phyloP scores from a whole-genome alignment of 495 filamentous ascomycete genomes.

The Glonium stellatum region DNA sequence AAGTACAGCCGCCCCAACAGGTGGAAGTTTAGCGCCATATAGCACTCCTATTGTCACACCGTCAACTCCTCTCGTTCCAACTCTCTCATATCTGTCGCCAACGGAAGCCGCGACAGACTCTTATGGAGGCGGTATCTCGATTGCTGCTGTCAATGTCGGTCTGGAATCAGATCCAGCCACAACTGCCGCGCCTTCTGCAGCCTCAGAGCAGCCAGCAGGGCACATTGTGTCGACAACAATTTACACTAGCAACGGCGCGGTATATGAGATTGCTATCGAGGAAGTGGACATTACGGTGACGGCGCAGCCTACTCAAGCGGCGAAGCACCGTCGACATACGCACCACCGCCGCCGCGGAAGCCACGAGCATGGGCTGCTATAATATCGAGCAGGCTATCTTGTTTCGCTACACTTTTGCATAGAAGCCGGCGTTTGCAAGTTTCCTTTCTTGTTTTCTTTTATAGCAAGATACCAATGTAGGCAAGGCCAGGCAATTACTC shows the following conservation, averaged over 20 bases:
- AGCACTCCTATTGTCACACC: background rate
- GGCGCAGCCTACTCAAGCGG: conserved; percentile 8
- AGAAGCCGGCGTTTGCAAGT: background rate
- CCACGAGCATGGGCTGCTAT: background rate
- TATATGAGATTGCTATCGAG: conserved; percentile 35
- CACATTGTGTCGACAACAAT: conserved; percentile 23
- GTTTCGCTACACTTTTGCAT: background rate
- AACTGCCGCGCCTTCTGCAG: conserved; percentile 7
- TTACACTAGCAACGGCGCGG: conserved; percentile 32
- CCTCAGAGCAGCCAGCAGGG: background rate
- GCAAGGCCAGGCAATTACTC: background rate
- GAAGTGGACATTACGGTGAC: conserved; percentile 25
- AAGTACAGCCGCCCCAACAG: conserved; percentile 1
- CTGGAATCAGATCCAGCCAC: conserved; percentile 2
- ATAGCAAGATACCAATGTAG: background rate
- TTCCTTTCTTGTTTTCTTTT: background rate
- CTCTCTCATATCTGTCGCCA: conserved; percentile 15
- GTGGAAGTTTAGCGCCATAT: background rate
- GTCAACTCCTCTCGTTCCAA: conserved; percentile 11
- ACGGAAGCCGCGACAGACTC: conserved; percentile 24
- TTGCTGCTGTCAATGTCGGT: conserved; percentile 4
- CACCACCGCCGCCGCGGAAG: conserved; percentile 4
- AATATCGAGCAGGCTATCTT: background rate
- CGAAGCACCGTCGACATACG: conserved; percentile 3
- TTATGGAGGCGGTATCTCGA: conserved; percentile 18